phyloP scores from a whole-genome alignment of 495 filamentous ascomycete species.

The Articulospora tetracladia region DNA sequence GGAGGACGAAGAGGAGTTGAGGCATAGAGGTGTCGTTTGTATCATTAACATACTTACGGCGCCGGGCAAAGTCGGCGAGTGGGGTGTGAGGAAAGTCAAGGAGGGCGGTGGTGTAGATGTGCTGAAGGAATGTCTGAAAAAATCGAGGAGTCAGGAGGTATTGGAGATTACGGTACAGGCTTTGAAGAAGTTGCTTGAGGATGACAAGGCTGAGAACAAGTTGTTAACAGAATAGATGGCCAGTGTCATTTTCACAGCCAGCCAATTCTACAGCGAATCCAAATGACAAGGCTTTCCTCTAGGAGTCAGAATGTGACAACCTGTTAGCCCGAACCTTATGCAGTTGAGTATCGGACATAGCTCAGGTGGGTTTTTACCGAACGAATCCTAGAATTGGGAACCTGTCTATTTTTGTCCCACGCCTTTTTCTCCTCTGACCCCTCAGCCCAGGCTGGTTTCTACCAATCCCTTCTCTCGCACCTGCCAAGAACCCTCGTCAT shows the following conservation, averaged over 20 bases:
- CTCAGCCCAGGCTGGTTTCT: no score
- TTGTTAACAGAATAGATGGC: slow-evolving; percentile 4
- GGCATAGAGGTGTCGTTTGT: slow-evolving; percentile 75
- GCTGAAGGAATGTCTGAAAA: slow-evolving; percentile 60
- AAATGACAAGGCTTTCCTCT: no score
- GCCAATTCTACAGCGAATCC: no score
- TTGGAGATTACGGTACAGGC: slow-evolving; percentile 53
- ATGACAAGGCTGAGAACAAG: slow-evolving; percentile 6
- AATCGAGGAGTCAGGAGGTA: slow-evolving; percentile 57
- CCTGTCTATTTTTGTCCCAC: neutral
- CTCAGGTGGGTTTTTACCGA: neutral
- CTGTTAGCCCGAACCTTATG: neutral
- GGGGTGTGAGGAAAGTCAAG: slow-evolving; percentile 37
- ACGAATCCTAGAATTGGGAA: neutral
- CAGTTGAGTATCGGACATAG: neutral
- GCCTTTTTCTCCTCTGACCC: no score
- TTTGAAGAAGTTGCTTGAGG: slow-evolving; percentile 22
- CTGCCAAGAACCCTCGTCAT: no score
- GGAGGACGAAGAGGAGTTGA: slow-evolving; percentile 71
- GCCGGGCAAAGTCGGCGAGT: slow-evolving; percentile 45
- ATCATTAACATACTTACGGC: slow-evolving; percentile 57
- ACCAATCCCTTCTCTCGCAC: no score
- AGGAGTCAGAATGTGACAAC: no score
- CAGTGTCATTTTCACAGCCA: neutral
- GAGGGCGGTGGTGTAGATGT: slow-evolving; percentile 54